phyloP scores from a whole-genome alignment of 768 basidiomycete species.

The Kwoniella bestiolae region DNA sequence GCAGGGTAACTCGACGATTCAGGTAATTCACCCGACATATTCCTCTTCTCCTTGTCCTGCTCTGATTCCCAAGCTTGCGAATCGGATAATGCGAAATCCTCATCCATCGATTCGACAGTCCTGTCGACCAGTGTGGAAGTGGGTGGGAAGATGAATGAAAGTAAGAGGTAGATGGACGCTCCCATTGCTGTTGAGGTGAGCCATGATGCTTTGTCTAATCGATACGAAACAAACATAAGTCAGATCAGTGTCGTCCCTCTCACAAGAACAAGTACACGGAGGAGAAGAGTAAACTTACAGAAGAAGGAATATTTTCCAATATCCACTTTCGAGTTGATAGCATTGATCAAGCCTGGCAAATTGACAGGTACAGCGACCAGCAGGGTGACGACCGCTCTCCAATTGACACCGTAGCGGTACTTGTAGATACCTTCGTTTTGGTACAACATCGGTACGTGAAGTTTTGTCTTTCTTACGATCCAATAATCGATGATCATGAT shows the following conservation, averaged over 20 bases:
- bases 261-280: too few species aligned
- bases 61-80: slow-evolving; percentile 22
- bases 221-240: too few species aligned
- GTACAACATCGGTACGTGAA: slow-evolving; percentile 86
- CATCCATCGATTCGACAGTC: slow-evolving; percentile 41
- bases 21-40: not conserved
- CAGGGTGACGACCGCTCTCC: slow-evolving; percentile 74
- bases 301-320: slow-evolving; percentile 79
- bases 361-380: slow-evolving; percentile 71
- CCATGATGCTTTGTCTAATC: slow-evolving; percentile 38
- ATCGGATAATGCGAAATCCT: slow-evolving; percentile 20
- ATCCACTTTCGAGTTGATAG: slow-evolving; percentile 69
- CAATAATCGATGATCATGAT: slow-evolving; percentile 72
- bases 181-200: slow-evolving; percentile 55
- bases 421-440: slow-evolving; percentile 75
- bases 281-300: slow-evolving; percentile 67
- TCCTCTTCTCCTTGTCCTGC: slow-evolving; percentile 14
- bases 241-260: too few species aligned
- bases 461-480: slow-evolving; percentile 71
- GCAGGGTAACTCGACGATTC: slow-evolving; percentile 8
- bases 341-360: slow-evolving; percentile 75
- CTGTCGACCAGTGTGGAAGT: slow-evolving; percentile 57
- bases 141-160: slow-evolving; percentile 60
- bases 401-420: slow-evolving; percentile 80
- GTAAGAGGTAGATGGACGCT: slow-evolving; percentile 55